These are phyloP conservation scores for Pyrenophora tritici-repentis DNA, from an alignment of 2,329 filamentous ascomycete genomes.

Conservation along the genomic window DNA sequence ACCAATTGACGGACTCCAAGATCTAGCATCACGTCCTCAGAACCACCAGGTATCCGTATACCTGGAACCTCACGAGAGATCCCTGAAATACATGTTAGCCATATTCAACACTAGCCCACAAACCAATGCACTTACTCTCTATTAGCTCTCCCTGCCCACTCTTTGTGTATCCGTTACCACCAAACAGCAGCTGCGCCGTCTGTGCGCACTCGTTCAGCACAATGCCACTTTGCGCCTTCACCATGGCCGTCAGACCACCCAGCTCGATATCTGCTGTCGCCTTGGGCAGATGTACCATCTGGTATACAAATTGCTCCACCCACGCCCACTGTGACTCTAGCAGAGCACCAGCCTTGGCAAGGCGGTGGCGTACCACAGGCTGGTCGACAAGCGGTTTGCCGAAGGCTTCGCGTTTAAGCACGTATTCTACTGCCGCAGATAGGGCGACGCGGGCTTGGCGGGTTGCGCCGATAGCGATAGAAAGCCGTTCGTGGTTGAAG, in stretches of 20 bases:
- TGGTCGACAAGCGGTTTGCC: slow-evolving; percentile 73
- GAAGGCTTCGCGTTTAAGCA: slow-evolving; percentile 69
- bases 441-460: slow-evolving; percentile 67
- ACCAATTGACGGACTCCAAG: slow-evolving; percentile 71
- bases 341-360: slow-evolving; percentile 70
- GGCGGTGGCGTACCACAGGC: slow-evolving; percentile 72
- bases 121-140: slow-evolving; percentile 61
- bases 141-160: slow-evolving; percentile 72
- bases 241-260: slow-evolving; percentile 72
- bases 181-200: slow-evolving; percentile 71
- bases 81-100: slow-evolving; percentile 46
- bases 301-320: slow-evolving; percentile 73
- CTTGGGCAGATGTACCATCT: slow-evolving; percentile 66
- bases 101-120: not conserved
- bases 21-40: slow-evolving; percentile 75
- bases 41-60: slow-evolving; percentile 66
- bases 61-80: slow-evolving; percentile 69
- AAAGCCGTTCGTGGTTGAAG: slow-evolving; percentile 78
- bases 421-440: slow-evolving; percentile 64
- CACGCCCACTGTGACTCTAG: slow-evolving; percentile 74
- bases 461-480: slow-evolving; percentile 67
- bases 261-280: slow-evolving; percentile 66
- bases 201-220: slow-evolving; percentile 74
- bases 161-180: slow-evolving; percentile 73
- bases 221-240: slow-evolving; percentile 73